Base-by-base conservation (phyloP, 2,329 filamentous ascomycete genomes). In the Davidsoniella virescens region DNA sequence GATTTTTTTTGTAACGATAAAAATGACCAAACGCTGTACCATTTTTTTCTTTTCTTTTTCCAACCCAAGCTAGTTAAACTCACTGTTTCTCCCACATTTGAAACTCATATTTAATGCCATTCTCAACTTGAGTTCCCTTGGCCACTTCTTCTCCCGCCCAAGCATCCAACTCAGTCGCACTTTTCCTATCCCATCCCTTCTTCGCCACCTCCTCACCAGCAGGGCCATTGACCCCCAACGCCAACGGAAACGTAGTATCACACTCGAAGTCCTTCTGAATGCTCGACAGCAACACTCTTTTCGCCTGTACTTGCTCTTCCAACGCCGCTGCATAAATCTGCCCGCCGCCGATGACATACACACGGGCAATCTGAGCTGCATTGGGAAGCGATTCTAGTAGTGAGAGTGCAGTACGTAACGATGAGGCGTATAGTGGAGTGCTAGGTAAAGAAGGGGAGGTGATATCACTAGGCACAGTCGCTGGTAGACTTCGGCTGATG, bases 321-420 rank as follows among this genome's bases (percentile, higher is more conserved):
- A 96, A 68, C 12, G 86, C 81, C 18, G 80, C 74, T 38, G 68
- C 70, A 65, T 96, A 98, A 56, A 96, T 81, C 66, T 87, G 82
- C 51, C 79, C 84, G 4, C 92, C 92, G 20, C 92, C 92, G 59
- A 98, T 95, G 41, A 96, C 76, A 64, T 88, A 96, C 3, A 87
- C 72, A 57, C 75, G 74, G 7, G 71, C 74, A 33, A 80, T 57
- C 10, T 55, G 59, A 37, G 59, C 56, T n/a, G 16, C 47, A n/a
- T 16, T 33, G 4, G 44, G 44, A 6, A 47, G 33, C 8, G 17
- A 5, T 9, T 18, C n/a, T 6, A 73, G 65, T 50, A 69, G 69
- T 44, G 60, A 59, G 40, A 85, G 56, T 2, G 80, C 80, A 46
- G 69, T 65, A 50, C 77, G 72, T 3, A 87, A 63, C 9, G 79